Conservation (phyloP, 2,329 filamentous ascomycete genomes). For the Aspergillus pseudotamarii region DNA sequence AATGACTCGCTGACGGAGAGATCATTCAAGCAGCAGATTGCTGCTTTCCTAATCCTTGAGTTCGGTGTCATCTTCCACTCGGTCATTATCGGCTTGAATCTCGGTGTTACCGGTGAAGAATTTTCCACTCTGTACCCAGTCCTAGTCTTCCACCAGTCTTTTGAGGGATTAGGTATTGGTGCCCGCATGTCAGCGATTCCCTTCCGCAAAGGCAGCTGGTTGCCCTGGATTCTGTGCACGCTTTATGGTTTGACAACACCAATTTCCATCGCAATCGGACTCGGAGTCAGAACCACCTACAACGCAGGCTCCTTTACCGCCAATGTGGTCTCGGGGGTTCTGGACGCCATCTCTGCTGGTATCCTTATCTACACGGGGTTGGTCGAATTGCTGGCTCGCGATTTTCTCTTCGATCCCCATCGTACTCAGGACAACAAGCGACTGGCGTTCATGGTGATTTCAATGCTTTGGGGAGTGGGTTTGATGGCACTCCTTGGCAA, state of each 20-base stretch:
- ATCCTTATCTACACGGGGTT: conserved; percentile 55
- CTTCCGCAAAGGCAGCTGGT: conserved; percentile 49
- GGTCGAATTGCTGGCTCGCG: conserved; percentile 53
- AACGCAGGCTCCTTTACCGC: conserved; percentile 46
- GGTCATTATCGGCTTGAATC: conserved; percentile 65
- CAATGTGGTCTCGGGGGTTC: conserved; percentile 49
- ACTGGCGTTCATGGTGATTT: conserved; percentile 48
- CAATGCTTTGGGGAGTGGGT: conserved; percentile 43
- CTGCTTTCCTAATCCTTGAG: conserved; percentile 53
- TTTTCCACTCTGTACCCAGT: conserved; percentile 63
- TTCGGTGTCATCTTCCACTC: conserved; percentile 67
- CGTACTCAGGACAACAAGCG: conserved; percentile 43
- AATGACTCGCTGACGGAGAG: conserved; percentile 20
- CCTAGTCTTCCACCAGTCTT: conserved; percentile 65
- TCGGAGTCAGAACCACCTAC: conserved; percentile 51
- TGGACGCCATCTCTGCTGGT: conserved; percentile 53
- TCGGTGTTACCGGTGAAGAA: conserved; percentile 60
- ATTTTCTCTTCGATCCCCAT: conserved; percentile 54
- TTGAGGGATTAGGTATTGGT: conserved; percentile 65
- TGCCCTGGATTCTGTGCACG: conserved; percentile 54
- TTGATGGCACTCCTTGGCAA: conserved; percentile 56
- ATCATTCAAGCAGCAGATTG: conserved; percentile 42
- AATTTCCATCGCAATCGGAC: conserved; percentile 51
- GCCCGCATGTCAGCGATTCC: conserved; percentile 62
- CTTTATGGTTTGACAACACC: conserved; percentile 58